Conservation (phyloP, 768 basidiomycete species). For the Tulasnella sp. region DNA sequence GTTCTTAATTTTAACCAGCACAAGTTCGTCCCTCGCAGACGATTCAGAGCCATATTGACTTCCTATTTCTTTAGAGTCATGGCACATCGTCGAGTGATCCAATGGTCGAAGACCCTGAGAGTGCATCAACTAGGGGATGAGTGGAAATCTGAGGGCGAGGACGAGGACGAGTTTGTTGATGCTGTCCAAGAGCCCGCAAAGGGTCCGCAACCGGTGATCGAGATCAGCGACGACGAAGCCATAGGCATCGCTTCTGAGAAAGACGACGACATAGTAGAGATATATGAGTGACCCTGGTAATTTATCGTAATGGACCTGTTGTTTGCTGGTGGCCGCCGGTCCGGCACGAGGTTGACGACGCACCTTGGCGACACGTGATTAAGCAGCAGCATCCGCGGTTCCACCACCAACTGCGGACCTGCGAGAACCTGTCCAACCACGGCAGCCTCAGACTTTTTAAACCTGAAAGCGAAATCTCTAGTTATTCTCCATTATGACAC, state of each 20-base stretch:
- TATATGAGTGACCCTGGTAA: not conserved
- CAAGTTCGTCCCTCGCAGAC: slow-evolving; percentile 14
- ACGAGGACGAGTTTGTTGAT: not conserved
- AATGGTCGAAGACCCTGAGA: slow-evolving; percentile 9
- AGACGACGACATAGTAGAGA: not conserved
- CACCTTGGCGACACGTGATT: not conserved
- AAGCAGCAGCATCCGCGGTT: not conserved
- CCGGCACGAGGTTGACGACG: not conserved
- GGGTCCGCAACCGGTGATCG: not conserved
- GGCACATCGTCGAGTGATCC: slow-evolving; percentile 1
- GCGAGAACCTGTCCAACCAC: not conserved
- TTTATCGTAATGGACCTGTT: not conserved
- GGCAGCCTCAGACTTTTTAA: not conserved
- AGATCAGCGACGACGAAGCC: not conserved
- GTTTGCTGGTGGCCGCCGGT: not conserved
- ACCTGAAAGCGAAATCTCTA: not conserved
- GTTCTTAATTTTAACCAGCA: slow-evolving; percentile 23
- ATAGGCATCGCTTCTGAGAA: not conserved
- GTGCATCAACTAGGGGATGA: not conserved
- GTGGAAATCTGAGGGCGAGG: not conserved
- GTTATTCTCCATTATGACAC: not conserved
- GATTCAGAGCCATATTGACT: not conserved
- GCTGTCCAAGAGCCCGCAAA: not conserved
- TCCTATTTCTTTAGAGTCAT: slow-evolving; percentile 2
- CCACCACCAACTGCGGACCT: not conserved